Percentiles rank a stretch among this genome's conserved stretches.
phyloP scores from a whole-genome alignment of 805 yeast genomes.

The Yamadazyma takamatsuzukensis region DNA sequence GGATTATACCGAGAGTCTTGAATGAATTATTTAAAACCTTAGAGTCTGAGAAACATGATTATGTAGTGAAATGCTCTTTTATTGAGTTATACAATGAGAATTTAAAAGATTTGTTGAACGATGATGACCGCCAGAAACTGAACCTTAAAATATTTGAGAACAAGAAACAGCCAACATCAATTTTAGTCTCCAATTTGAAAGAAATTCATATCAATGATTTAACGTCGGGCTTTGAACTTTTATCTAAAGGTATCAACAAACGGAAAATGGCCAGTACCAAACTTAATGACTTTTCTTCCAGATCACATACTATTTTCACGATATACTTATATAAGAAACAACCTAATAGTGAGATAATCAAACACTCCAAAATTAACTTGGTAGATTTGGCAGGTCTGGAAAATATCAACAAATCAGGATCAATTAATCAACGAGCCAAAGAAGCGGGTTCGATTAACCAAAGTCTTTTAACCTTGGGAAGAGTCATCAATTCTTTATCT shows the following conservation, averaged over 20 bases:
- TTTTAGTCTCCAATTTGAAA: constrained; percentile 60
- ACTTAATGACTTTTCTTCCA: constrained; percentile 67
- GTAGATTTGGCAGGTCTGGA: constrained; percentile 97
- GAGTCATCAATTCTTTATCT: constrained; percentile 67
- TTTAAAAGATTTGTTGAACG: constrained; percentile 62
- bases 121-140: constrained; percentile 28
- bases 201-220: constrained; percentile 56
- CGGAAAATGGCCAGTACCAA: constrained; percentile 71
- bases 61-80: constrained; percentile 71
- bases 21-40: constrained; percentile 49
- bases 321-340: constrained; percentile 50
- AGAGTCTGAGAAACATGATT: constrained; percentile 40
- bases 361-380: constrained; percentile 63
- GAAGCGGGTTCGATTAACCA: constrained; percentile 95
- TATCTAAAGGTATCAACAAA: constrained; percentile 54
- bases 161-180: constrained; percentile 21
- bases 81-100: constrained; percentile 88
- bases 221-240: constrained; percentile 51
- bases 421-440: constrained; percentile 77
- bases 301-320: constrained; percentile 77
- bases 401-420: constrained; percentile 84
- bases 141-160: constrained; percentile 40
- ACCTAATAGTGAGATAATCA: constrained; percentile 6
- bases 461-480: constrained; percentile 78
- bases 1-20: constrained; percentile 55